Percentiles rank a stretch among this genome's conserved stretches.
phyloP scores from a whole-genome alignment of 768 basidiomycete species.

The Hypsizygus marmoreus region DNA sequence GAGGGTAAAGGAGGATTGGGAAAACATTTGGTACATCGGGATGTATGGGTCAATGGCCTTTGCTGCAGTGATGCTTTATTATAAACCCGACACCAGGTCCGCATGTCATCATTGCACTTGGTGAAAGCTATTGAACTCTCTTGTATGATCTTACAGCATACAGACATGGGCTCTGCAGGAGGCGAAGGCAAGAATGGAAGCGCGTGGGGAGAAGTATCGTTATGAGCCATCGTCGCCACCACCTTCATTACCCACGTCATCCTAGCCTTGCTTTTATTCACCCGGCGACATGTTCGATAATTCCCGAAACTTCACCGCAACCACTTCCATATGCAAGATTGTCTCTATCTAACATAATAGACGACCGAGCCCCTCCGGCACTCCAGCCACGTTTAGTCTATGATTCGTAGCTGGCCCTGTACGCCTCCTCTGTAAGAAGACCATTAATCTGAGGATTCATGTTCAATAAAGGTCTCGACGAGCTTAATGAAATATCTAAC shows the following conservation, averaged over 20 bases:
- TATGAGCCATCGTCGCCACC: slow-evolving; percentile 60
- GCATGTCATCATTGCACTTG: slow-evolving; percentile 22
- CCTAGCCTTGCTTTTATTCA: slow-evolving; percentile 15
- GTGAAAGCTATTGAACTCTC: slow-evolving; percentile 2
- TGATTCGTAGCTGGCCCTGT: slow-evolving; percentile 47
- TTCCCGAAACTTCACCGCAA: background rate
- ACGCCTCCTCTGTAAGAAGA: slow-evolving; percentile 77
- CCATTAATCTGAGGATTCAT: slow-evolving; percentile 62
- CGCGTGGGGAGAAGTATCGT: slow-evolving; percentile 86
- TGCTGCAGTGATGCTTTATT: slow-evolving; percentile 76
- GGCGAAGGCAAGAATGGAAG: slow-evolving; percentile 89
- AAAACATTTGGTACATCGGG: slow-evolving; percentile 85
- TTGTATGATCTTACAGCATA: slow-evolving; percentile 52
- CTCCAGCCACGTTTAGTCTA: slow-evolving; percentile 13
- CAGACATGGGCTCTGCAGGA: slow-evolving; percentile 92
- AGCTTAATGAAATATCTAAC: slow-evolving; percentile 41
- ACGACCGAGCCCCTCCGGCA: too few species aligned
- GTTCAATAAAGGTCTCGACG: background rate
- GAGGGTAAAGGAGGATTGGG: slow-evolving; percentile 88
- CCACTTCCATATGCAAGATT: background rate
- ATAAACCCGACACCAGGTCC: slow-evolving; percentile 93
- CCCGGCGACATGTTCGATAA: too few species aligned
- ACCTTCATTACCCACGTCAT: slow-evolving; percentile 26
- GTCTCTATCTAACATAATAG: background rate
- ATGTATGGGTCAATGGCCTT: slow-evolving; percentile 89